These are phyloP conservation scores for Neurospora pannonica DNA, from an alignment of 495 filamentous ascomycete genomes.

Conservation along the genomic window DNA sequence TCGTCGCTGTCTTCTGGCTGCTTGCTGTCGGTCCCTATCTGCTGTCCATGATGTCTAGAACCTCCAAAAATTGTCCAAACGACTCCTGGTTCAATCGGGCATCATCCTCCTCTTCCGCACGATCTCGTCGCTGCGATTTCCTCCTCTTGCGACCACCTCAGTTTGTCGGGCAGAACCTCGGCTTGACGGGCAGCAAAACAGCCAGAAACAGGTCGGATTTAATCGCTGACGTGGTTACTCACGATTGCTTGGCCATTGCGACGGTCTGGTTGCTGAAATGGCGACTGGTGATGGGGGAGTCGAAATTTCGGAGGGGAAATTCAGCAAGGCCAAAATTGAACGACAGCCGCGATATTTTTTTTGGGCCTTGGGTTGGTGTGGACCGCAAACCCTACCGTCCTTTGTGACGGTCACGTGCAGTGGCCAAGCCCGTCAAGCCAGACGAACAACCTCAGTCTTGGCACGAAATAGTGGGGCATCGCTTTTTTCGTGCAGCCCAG, in stretches of 20 bases:
- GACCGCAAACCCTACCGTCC: conserved; percentile 27
- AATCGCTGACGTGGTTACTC: conserved; percentile 17
- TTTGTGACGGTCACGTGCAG: conserved; percentile 21
- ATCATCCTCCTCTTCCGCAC: background rate
- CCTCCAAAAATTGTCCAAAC: background rate
- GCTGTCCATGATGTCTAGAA: background rate
- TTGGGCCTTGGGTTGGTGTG: conserved; percentile 17
- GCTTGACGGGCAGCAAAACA: background rate
- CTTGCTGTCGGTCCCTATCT: background rate
- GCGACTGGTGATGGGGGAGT: conserved; percentile 24
- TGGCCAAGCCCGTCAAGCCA: background rate
- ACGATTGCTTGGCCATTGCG: conserved; percentile 45
- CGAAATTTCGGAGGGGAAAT: conserved; percentile 25
- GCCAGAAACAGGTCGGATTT: background rate
- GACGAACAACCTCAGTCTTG: background rate
- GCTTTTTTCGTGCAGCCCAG: background rate
- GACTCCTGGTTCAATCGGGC: background rate
- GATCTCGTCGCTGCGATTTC: background rate
- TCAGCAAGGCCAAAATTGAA: conserved; percentile 20
- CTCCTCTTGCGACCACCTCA: conserved; percentile 1
- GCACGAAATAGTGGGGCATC: background rate
- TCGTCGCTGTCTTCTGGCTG: background rate
- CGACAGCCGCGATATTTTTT: conserved; percentile 24
- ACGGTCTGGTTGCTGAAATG: conserved; percentile 24
- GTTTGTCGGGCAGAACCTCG: background rate